A percentile compares a stretch with the other conserved stretches of the same genome.
Conservation (phyloP, 1,284 basidiomycete genomes). For the Ustilago bromivora region DNA sequence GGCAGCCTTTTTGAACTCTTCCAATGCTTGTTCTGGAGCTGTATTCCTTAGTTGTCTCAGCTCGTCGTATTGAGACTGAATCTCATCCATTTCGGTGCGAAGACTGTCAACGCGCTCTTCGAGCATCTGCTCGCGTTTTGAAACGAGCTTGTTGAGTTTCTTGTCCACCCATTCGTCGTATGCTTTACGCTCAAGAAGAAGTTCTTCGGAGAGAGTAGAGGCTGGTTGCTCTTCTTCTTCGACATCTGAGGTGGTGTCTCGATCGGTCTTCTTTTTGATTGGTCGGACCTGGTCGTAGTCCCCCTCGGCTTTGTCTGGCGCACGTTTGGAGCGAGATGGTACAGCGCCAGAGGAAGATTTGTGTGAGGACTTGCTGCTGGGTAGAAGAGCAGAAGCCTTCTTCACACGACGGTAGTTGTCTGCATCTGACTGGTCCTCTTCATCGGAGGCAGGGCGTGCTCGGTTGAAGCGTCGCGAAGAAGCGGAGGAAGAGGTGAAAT, state of each 20-base stretch:
- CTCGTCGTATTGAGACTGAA: slow-evolving; percentile 65
- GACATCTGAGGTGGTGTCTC: slow-evolving; percentile 10
- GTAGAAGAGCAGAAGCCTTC: slow-evolving; percentile 18
- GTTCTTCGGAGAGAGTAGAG: slow-evolving; percentile 22
- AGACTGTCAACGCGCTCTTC: slow-evolving; percentile 48
- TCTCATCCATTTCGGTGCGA: slow-evolving; percentile 55
- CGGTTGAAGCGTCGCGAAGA: slow-evolving; percentile 33
- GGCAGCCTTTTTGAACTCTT: slow-evolving; percentile 56
- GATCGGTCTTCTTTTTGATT: slow-evolving; percentile 22
- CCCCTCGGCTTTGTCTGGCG: slow-evolving; percentile 11
- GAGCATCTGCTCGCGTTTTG: slow-evolving; percentile 52
- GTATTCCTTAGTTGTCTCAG: slow-evolving; percentile 60
- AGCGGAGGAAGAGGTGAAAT: slow-evolving; percentile 36
- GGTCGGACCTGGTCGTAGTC: slow-evolving; percentile 16
- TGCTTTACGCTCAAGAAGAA: slow-evolving; percentile 31
- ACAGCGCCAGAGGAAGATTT: slow-evolving; percentile 10
- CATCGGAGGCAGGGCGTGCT: slow-evolving; percentile 24
- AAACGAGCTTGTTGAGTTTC: slow-evolving; percentile 37
- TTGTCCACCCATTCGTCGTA: slow-evolving; percentile 49
- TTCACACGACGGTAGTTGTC: slow-evolving; percentile 31
- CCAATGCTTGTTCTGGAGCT: slow-evolving; percentile 54
- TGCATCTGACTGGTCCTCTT: slow-evolving; percentile 33
- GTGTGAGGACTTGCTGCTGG: slow-evolving; percentile 12
- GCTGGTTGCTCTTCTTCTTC: slow-evolving; percentile 8
- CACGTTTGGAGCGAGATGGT: slow-evolving; percentile 20